Percentiles rank a stretch among this genome's conserved stretches.
These are phyloP conservation scores for Millerozyma acaciae DNA, from an alignment of 805 yeast species.

Conservation along the genomic window DNA sequence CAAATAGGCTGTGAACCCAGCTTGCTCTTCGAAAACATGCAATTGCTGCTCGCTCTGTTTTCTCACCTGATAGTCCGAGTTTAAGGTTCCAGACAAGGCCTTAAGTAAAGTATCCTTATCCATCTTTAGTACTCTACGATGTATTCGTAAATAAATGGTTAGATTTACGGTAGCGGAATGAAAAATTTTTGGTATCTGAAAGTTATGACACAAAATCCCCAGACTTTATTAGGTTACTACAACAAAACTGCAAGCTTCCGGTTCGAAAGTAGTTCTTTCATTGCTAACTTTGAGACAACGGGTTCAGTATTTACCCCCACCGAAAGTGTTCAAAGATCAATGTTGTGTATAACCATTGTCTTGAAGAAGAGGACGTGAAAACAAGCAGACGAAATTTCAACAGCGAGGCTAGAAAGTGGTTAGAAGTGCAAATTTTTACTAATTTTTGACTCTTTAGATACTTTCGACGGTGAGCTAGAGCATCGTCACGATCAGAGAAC, in stretches of 20 bases:
- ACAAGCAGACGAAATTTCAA: no score
- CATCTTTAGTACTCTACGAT: slow-evolving; percentile 20
- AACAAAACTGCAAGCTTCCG: no score
- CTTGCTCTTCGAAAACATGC: slow-evolving; percentile 47
- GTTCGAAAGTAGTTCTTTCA: no score
- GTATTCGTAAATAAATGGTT: not conserved
- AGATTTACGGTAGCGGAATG: not conserved
- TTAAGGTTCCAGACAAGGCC: slow-evolving; percentile 52
- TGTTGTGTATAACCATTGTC: not conserved
- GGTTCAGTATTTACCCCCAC: no score
- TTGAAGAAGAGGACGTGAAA: not conserved
- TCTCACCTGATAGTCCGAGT: slow-evolving; percentile 46
- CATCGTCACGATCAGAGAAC: no score
- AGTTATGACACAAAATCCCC: slow-evolving; percentile 1
- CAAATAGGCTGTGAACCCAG: slow-evolving; percentile 55
- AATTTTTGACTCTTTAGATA: no score
- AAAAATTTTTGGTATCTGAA: slow-evolving; percentile 4
- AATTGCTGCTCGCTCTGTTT: slow-evolving; percentile 53
- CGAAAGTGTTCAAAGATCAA: no score
- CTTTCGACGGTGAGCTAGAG: no score
- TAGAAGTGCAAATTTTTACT: no score
- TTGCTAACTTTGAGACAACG: no score
- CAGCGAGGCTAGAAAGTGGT: no score
- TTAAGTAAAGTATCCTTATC: slow-evolving; percentile 48
- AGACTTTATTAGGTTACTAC: not conserved